Evolutionary conservation across 768 basidiomycete species (phyloP).

Genomic region (Infundibulicybe gibba): DNA sequence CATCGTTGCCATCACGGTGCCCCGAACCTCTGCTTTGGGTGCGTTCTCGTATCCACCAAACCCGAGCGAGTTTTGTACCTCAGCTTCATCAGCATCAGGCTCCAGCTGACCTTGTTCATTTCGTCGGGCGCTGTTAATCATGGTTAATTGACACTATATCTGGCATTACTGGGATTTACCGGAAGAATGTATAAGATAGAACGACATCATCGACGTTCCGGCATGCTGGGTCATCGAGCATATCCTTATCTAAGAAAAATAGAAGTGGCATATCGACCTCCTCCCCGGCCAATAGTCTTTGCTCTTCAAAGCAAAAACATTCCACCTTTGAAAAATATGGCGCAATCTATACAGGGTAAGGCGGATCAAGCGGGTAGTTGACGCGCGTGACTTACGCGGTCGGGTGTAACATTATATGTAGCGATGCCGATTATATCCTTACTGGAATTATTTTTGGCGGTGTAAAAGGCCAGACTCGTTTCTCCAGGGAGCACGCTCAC

Average conservation of each 20-base stretch:
- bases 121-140: constrained; percentile 65
- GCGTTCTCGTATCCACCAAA: constrained; percentile 61
- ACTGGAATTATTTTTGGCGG: constrained; percentile 79
- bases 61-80: constrained; percentile 78
- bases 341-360: constrained; percentile 59
- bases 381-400: constrained; percentile 60
- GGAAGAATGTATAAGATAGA: constrained; percentile 96
- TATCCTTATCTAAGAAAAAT: constrained; percentile 98
- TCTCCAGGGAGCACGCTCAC: constrained; percentile 94
- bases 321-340: constrained; percentile 99
- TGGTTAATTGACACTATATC: neutral
- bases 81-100: constrained; percentile 82
- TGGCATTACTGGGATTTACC: constrained; percentile 42
- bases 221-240: constrained; percentile 89
- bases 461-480: constrained; percentile 95
- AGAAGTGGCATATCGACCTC: constrained; percentile 98
- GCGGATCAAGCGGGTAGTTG: neutral
- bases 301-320: constrained; percentile 99
- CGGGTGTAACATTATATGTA: constrained; percentile 99
- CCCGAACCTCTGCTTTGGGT: constrained; percentile 30
- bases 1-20: neutral
- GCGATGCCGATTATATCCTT: constrained; percentile 97
- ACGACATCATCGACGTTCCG: constrained; percentile 88
- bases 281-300: constrained; percentile 89
- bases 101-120: constrained; percentile 85